Evolutionary conservation across 345 rosid species (phyloP).

Genomic region (Trapa bicornis): DNA sequence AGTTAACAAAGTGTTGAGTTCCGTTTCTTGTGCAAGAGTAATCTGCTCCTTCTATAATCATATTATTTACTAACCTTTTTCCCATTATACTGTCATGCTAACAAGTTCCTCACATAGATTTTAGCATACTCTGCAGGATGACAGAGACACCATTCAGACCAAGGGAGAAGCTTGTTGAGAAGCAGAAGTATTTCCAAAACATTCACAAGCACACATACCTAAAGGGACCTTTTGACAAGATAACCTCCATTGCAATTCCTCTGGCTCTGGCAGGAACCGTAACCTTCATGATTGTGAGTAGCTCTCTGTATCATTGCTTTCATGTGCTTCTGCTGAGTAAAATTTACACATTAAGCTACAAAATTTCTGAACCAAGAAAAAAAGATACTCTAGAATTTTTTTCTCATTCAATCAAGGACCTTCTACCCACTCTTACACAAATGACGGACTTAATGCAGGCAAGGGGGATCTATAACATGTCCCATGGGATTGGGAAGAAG

Average conservation of each 20-base stretch:
- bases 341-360: too few relatives aligned
- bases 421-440: neutral
- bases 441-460: constrained; percentile 8
- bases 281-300: constrained; percentile 62
- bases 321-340: too few relatives aligned
- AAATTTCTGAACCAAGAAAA: too few relatives aligned
- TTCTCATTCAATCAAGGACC: too few relatives aligned
- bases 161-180: constrained; percentile 69
- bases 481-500: constrained; percentile 21
- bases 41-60: too few relatives aligned
- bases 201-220: constrained; percentile 68
- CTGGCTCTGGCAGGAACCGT: constrained; percentile 47
- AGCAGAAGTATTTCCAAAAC: constrained; percentile 67
- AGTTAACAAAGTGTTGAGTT: too few relatives aligned
- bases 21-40: too few relatives aligned
- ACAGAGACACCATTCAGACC: constrained; percentile 67
- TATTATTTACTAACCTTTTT: too few relatives aligned
- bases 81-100: too few relatives aligned
- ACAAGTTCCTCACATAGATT: too few relatives aligned
- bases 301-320: neutral
- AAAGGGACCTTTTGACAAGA: constrained; percentile 70
- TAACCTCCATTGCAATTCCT: constrained; percentile 86
- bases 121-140: constrained; percentile 10
- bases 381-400: too few relatives aligned
- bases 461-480: constrained; percentile 20